Conservation (phyloP, 257 asterid species). For the Solanum virginianum region DNA sequence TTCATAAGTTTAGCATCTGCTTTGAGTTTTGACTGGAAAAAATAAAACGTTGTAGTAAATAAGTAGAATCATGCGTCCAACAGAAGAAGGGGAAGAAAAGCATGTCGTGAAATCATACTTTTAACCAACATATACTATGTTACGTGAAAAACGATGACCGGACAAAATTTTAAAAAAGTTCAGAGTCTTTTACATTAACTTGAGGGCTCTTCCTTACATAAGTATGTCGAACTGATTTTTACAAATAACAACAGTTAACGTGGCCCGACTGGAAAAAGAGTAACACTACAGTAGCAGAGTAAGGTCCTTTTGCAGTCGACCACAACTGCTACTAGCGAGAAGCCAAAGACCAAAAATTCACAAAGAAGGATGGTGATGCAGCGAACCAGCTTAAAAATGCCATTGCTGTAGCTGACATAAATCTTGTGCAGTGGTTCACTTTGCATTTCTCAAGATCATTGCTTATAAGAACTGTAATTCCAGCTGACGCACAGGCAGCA, state of each 20-base stretch:
- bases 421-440: conserved; percentile 69
- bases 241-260: background rate
- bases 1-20: no score
- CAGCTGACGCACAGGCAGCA: conserved; percentile 92
- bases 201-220: background rate
- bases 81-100: no score
- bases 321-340: conserved; percentile 19
- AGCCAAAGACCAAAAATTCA: conserved; percentile 78
- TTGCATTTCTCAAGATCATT: conserved; percentile 62
- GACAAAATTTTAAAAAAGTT: background rate
- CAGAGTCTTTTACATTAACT: background rate
- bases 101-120: no score
- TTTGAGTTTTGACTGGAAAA: no score
- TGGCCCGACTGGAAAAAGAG: background rate
- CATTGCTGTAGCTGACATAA: conserved; percentile 89
- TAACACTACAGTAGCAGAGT: background rate
- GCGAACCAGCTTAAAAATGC: conserved; percentile 87
- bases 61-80: no score
- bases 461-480: conserved; percentile 79
- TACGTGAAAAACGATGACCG: no score
- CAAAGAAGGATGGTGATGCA: conserved; percentile 58
- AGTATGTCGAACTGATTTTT: background rate
- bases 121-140: no score
- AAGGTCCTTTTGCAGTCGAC: background rate
- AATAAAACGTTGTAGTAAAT: no score